These are phyloP conservation scores for Aspergillus felis DNA, from an alignment of 2,329 filamentous ascomycete genomes.

Conservation along the genomic window DNA sequence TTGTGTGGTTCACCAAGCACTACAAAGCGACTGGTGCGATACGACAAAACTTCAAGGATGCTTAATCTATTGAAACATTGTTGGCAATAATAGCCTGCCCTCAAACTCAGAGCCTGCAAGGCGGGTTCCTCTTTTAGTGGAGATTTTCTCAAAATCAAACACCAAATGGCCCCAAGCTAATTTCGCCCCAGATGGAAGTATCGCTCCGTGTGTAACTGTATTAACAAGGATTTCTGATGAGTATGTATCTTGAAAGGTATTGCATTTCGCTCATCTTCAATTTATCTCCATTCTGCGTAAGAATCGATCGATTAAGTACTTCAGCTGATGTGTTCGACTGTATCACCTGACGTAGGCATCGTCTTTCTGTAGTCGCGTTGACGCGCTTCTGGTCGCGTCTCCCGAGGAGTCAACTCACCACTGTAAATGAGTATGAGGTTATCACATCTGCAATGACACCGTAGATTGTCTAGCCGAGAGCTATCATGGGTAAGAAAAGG, in stretches of 20 bases:
- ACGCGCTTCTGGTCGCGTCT: not conserved
- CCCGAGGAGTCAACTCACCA: not conserved
- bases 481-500: constrained; percentile 39
- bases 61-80: not conserved
- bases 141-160: not conserved
- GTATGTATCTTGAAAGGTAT: not conserved
- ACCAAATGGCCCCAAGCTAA: not conserved
- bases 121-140: not conserved
- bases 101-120: not conserved
- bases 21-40: no score
- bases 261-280: not conserved
- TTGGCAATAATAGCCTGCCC: not conserved
- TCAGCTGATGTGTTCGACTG: not conserved
- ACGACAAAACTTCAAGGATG: no score
- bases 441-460: no score
- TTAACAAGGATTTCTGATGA: not conserved
- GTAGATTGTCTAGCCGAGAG: not conserved
- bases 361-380: not conserved
- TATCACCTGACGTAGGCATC: not conserved
- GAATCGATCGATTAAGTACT: not conserved
- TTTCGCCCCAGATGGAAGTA: not conserved
- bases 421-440: not conserved
- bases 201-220: not conserved
- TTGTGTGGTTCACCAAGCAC: no score
- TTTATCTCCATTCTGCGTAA: not conserved